These are phyloP conservation scores for Lanmaoa pseudosensibilis DNA, from an alignment of 768 basidiomycete species.

Conservation along the genomic window DNA sequence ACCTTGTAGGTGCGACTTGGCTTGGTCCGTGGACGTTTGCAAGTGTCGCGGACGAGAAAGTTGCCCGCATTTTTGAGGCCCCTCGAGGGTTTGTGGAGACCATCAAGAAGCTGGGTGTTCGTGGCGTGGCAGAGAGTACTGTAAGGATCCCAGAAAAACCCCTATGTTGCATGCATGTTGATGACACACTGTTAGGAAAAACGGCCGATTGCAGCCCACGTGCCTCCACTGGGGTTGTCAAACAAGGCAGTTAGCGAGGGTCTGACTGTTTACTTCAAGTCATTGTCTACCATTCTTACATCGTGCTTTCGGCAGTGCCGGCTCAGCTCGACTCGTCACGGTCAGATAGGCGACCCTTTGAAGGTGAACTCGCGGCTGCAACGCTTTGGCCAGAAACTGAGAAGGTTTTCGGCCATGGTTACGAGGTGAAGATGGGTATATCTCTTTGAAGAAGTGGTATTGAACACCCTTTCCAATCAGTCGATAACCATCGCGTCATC, in stretches of 20 bases:
- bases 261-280: conserved; percentile 24
- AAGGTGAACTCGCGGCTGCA: conserved; percentile 81
- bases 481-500: conserved; percentile 82
- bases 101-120: conserved; percentile 51
- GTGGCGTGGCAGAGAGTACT: conserved; percentile 48
- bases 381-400: conserved; percentile 98
- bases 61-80: conserved; percentile 90
- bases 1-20: conserved; percentile 78
- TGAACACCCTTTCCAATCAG: conserved; percentile 38
- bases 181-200: conserved; percentile 41
- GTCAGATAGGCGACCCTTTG: conserved; percentile 61
- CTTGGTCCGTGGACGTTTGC: conserved; percentile 76
- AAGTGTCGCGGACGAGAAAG: conserved; percentile 95
- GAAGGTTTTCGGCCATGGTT: conserved; percentile 97
- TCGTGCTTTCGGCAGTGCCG: conserved; percentile 10
- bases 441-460: neutral
- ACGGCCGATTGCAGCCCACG: conserved; percentile 78
- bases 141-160: conserved; percentile 34
- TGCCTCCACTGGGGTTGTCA: conserved; percentile 91
- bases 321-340: conserved; percentile 16
- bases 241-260: conserved; percentile 87
- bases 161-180: neutral
- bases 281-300: neutral
- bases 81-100: conserved; percentile 75
- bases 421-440: conserved; percentile 61